Percentiles rank a stretch among this genome's conserved stretches.
Evolutionary conservation across 305 asterid genomes (phyloP).

Genomic region (Fraxinus baroniana): DNA sequence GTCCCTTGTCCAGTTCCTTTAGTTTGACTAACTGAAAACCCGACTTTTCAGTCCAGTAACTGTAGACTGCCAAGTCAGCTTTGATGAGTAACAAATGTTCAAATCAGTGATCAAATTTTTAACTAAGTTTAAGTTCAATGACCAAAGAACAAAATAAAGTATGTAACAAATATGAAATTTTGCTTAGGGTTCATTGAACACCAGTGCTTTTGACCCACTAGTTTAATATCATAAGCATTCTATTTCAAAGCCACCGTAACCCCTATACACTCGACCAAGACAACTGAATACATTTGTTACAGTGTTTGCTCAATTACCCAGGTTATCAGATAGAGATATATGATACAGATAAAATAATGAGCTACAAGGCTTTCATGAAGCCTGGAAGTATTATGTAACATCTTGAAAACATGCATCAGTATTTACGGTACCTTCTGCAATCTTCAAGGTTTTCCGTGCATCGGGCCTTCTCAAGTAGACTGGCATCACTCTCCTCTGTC

Average conservation of each 20-base stretch:
- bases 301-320: not conserved
- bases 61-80: not conserved
- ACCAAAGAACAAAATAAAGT: not conserved
- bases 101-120: not conserved
- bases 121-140: not conserved
- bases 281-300: not conserved
- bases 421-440: slow-evolving; percentile 36
- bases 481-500: slow-evolving; percentile 58
- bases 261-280: not conserved
- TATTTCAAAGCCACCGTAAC: not conserved
- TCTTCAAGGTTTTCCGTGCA: slow-evolving; percentile 25
- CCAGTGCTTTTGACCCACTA: not conserved
- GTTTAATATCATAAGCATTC: not conserved
- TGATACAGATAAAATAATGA: not conserved
- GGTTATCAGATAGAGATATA: not conserved
- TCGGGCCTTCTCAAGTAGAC: slow-evolving; percentile 46
- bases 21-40: not conserved
- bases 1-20: not conserved
- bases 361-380: not conserved
- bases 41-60: not conserved
- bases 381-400: not conserved
- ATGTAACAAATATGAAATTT: not conserved
- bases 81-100: not conserved
- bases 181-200: not conserved
- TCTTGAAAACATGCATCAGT: not conserved